phyloP scores from a whole-genome alignment of 768 basidiomycete species.

The Stropharia rugosoannulata region DNA sequence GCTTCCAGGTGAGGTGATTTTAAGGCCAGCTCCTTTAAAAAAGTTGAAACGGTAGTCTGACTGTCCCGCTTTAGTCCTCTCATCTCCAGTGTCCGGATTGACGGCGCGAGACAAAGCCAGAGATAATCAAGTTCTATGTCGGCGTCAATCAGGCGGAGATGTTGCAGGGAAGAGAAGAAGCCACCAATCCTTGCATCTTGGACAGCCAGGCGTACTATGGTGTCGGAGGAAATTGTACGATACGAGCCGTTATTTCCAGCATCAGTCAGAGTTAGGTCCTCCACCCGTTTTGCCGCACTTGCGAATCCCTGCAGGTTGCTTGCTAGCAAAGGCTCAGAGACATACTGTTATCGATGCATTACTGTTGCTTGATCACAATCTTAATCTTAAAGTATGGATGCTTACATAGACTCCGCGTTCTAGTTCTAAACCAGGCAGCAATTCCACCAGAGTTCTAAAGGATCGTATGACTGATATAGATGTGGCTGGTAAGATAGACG shows the following conservation, averaged over 20 bases:
- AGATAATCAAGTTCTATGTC: conserved; percentile 5
- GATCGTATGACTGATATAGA: not conserved
- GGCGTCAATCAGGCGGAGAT: conserved; percentile 3
- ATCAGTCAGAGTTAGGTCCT: conserved; percentile 4
- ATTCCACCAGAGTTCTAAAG: not conserved
- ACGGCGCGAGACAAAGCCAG: conserved; percentile 4
- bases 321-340: not conserved
- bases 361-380: not conserved
- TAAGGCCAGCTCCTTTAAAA: conserved; percentile 3
- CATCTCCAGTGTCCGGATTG: conserved; percentile 9
- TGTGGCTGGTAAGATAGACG: too few species aligned
- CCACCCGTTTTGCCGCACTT: not conserved
- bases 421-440: not conserved
- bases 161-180: conserved; percentile 11
- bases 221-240: not conserved
- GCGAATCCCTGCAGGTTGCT: not conserved
- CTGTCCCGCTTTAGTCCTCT: not conserved
- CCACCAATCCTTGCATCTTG: not conserved
- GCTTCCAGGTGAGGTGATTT: not conserved
- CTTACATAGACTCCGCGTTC: not conserved
- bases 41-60: conserved; percentile 2
- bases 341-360: not conserved
- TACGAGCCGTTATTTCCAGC: not conserved
- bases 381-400: not conserved
- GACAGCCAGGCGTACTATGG: conserved; percentile 1